phyloP scores from a whole-genome alignment of 2,329 filamentous ascomycete genomes.

The Scedosporium apiospermum region DNA sequence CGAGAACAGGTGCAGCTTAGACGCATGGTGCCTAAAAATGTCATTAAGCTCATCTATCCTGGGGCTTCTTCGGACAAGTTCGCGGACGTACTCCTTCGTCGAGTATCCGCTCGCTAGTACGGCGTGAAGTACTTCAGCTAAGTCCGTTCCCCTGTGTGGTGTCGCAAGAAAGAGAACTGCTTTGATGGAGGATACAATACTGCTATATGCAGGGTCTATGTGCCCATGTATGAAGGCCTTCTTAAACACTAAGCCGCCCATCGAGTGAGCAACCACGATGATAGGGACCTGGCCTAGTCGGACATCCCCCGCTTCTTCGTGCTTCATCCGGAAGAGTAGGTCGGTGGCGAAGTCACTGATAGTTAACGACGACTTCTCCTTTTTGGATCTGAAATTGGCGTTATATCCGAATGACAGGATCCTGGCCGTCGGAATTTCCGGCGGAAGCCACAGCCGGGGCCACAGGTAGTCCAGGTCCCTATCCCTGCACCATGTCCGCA shows the following conservation, averaged over 20 bases:
- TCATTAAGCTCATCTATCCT: neutral
- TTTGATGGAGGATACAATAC: neutral
- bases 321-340: conserved; percentile 4
- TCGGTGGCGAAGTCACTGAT: conserved; percentile 16
- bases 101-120: neutral
- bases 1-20: neutral
- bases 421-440: conserved; percentile 10
- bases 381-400: conserved; percentile 11
- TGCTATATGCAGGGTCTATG: neutral
- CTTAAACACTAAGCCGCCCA: conserved; percentile 1
- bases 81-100: neutral
- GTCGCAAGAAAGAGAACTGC: neutral
- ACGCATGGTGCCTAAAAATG: neutral
- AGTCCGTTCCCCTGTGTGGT: neutral
- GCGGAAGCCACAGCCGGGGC: conserved; percentile 14
- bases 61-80: neutral
- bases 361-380: conserved; percentile 7
- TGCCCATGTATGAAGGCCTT: neutral
- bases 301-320: neutral
- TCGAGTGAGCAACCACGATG: neutral
- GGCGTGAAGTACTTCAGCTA: neutral
- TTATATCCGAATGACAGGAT: conserved; percentile 17
- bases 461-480: conserved; percentile 12
- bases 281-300: neutral
- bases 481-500: conserved; percentile 14